These are phyloP conservation scores for Ogataea sp. DNA, from an alignment of 805 yeast species.

Conservation along the genomic window DNA sequence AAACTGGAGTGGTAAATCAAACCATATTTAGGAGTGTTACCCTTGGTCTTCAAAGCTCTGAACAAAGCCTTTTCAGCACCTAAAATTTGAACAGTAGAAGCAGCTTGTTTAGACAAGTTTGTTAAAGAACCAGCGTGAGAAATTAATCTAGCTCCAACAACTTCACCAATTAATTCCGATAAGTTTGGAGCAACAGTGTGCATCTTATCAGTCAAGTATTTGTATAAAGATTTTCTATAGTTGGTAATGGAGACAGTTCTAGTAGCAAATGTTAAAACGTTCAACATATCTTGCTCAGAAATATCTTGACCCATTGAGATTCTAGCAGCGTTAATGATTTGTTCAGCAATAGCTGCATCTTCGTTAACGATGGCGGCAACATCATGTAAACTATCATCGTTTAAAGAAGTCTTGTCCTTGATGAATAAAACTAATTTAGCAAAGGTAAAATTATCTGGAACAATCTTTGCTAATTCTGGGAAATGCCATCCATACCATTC, in stretches of 20 bases:
- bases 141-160: slow-evolving; percentile 96
- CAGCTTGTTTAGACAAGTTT: slow-evolving; percentile 95
- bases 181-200: slow-evolving; percentile 96
- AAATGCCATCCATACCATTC: slow-evolving; percentile 99
- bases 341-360: slow-evolving; percentile 87
- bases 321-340: slow-evolving; percentile 88
- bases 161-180: slow-evolving; percentile 95
- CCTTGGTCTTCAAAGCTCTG: slow-evolving; percentile 94
- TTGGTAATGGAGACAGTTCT: slow-evolving; percentile 89
- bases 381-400: slow-evolving; percentile 80
- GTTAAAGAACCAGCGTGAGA: slow-evolving; percentile 98
- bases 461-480: slow-evolving; percentile 92
- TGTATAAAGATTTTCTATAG: slow-evolving; percentile 76
- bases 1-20: slow-evolving; percentile 91
- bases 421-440: slow-evolving; percentile 78
- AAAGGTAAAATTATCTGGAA: slow-evolving; percentile 78
- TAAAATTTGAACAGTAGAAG: slow-evolving; percentile 95
- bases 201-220: slow-evolving; percentile 92
- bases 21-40: slow-evolving; percentile 95
- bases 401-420: slow-evolving; percentile 77
- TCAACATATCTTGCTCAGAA: slow-evolving; percentile 88
- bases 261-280: slow-evolving; percentile 84
- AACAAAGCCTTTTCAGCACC: slow-evolving; percentile 97
- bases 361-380: slow-evolving; percentile 85
- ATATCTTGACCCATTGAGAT: slow-evolving; percentile 99